Percentiles rank a stretch among this genome's conserved stretches.
Evolutionary conservation across 805 yeast species (phyloP).

Genomic region (Candida cerambycidarum): DNA sequence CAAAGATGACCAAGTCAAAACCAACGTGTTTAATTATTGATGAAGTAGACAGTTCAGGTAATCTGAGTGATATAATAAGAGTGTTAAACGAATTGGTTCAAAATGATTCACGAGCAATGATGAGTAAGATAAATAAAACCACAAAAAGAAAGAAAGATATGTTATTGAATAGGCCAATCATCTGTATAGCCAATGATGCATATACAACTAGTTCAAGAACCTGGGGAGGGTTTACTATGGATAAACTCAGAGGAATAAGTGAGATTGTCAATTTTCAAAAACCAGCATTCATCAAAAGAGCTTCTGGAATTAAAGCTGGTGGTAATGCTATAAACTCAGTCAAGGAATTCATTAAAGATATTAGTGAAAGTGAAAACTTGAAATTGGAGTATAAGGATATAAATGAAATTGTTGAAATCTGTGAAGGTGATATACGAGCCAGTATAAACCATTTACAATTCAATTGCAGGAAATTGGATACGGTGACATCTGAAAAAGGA

Average conservation of each 20-base stretch:
- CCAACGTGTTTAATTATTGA: constrained; percentile 86
- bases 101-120: constrained; percentile 56
- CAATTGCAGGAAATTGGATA: constrained; percentile 23
- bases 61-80: constrained; percentile 35
- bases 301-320: constrained; percentile 41
- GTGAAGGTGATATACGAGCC: constrained; percentile 83
- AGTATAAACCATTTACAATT: constrained; percentile 85
- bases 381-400: constrained; percentile 49
- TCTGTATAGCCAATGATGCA: constrained; percentile 88
- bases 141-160: constrained; percentile 24
- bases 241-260: constrained; percentile 67
- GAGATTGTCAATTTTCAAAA: constrained; percentile 69
- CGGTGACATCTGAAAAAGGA: not conserved
- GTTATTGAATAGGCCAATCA: constrained; percentile 75
- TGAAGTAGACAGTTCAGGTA: constrained; percentile 67
- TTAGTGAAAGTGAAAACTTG: constrained; percentile 55
- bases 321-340: constrained; percentile 37
- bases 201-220: constrained; percentile 46
- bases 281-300: constrained; percentile 49
- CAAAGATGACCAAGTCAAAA: constrained; percentile 23
- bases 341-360: constrained; percentile 43
- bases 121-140: constrained; percentile 15
- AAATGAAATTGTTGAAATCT: constrained; percentile 62
- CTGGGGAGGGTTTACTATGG: constrained; percentile 55
- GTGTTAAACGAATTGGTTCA: constrained; percentile 60